Base-by-base conservation (phyloP, 768 basidiomycete species). In the Lentinula detonsa region DNA sequence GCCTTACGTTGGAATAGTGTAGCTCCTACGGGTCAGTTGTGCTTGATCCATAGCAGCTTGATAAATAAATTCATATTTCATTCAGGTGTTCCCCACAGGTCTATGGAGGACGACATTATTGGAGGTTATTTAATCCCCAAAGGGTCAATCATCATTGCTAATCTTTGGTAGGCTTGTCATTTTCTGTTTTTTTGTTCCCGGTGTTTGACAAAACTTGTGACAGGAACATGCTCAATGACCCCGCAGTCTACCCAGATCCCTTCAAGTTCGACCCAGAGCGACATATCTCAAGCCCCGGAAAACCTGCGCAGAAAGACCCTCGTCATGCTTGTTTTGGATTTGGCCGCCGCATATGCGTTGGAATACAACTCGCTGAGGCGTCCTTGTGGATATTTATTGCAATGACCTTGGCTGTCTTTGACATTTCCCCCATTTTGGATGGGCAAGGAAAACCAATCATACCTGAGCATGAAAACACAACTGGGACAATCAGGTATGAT, bases 311-410 rank as follows among this genome's bases (percentile, higher is more conserved):
- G 61, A 64, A 56, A 18, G 81, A 83, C 56, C 79, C 83, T 16
- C 75, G 75, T 18, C 67, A 70, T 4, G 66, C 78, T 43, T 78
- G 76, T 54, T 85, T 84, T 61, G 84, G 84, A 3, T 85, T 83
- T 56, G 84, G 82, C 34, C 69, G 84, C 66, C 77, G 84, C 75
- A 18, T 50, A 35, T 23, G 46, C 23, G 43, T 49, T 21, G 66
- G 70, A 8, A 51, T 61, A 33, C 61, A 63, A 2, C 63, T 81
- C 7, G 80, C 79, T 5, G 78, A 81, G 28, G 69, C 73, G 2
- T 77, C 76, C n/a, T 64, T 80, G 4, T 80, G 73, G 56, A 74
- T 81, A 6, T 69, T 73, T 7, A 70, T 71, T 50, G 75, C 75
- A 2, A 76, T 76, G 75, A 65, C 75, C 7, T 63, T 80, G n/a